Evolutionary conservation across 2,329 filamentous ascomycete species (phyloP), one percentile per base, ranked within the genome.

Genomic region (Alternaria angustiovoidea): DNA sequence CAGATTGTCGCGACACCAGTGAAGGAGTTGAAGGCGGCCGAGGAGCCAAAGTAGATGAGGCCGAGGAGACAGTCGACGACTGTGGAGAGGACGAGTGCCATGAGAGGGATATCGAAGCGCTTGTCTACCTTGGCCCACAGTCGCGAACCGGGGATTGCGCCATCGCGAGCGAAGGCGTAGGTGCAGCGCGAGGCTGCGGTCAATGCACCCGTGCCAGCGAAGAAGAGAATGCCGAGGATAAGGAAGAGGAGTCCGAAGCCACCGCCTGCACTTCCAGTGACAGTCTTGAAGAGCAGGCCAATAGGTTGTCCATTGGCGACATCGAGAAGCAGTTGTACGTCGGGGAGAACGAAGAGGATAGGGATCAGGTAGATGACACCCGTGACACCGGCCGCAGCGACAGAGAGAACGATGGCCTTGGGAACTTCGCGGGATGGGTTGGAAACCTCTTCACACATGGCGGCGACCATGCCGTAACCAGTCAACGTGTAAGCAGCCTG

Each of bases 1-100:
- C 90, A 93, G 73, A 94, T 93, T 5, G 91, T 93, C 1, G 91
- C 91, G 1, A 93, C 90, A 28, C 91, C 90, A 0, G 91, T 93
- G 77, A 94, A 93, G 9, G 88, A 89, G 81, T 90, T 91, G 81
- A 94, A 94, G 0, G 91, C 91, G 0, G 90, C 89, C 0, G 87
- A 86, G 1, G 88, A 91, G 9, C 91, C 91, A 65, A 94, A 92
- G 80, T 92, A 94, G 76, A 94, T 93, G 65, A 91, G 83, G 0
- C 91, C 91, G 0, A 94, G 83, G 11, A 93, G 79, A 66, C 87
- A 90, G 75, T 91, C 88, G 43, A 94, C 86, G 0, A 83, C 72
- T 0, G 90, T 89, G 0, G 90, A 92, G 2, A 94, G 82, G 3
- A 88, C 80, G 7, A 94, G 83, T 1, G 88, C 90, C 82, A 84